These are phyloP conservation scores for Mucor piriformis DNA, from an alignment of 371 early-diverging fungal genomes.

Conservation along the genomic window DNA sequence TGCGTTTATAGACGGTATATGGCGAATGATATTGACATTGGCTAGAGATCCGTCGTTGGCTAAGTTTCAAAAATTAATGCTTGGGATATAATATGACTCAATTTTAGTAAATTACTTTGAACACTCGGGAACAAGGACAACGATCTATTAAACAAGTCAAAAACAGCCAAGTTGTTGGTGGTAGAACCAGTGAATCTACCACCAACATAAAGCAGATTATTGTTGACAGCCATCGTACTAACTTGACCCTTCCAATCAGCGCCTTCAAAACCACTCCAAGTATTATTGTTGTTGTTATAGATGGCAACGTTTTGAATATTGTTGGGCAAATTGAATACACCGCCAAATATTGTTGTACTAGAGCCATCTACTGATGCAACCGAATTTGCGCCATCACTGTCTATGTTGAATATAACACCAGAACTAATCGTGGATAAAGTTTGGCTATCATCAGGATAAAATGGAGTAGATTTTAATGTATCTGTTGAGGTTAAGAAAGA, in stretches of 20 bases:
- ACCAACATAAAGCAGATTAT: constrained; percentile 55
- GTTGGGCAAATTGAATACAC: constrained; percentile 33
- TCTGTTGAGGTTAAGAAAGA: constrained; percentile 27
- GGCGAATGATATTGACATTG: constrained; percentile 47
- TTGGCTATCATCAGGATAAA: constrained; percentile 30
- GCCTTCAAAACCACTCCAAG: constrained; percentile 45
- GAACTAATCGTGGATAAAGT: constrained; percentile 23
- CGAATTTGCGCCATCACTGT: constrained; percentile 2
- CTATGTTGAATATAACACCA: constrained; percentile 37
- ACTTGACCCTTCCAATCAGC: constrained; percentile 43
- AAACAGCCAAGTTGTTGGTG: constrained; percentile 36
- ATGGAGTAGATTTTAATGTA: constrained; percentile 25
- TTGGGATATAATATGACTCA: too few species aligned
- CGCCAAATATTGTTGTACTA: constrained; percentile 48
- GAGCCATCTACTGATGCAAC: too few species aligned
- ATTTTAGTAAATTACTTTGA: constrained; percentile 3
- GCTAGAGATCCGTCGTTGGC: constrained; percentile 33
- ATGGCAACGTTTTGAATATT: constrained; percentile 49
- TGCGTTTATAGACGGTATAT: constrained; percentile 21
- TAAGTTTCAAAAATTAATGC: constrained; percentile 7
- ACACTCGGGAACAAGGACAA: constrained; percentile 25
- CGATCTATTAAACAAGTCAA: constrained; percentile 24
- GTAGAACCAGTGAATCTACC: constrained; percentile 38
- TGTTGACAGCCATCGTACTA: constrained; percentile 32
- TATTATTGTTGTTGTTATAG: constrained; percentile 37